These are phyloP conservation scores for Malassezia yamatoensis DNA, from an alignment of 1,284 basidiomycete species.

Conservation along the genomic window DNA sequence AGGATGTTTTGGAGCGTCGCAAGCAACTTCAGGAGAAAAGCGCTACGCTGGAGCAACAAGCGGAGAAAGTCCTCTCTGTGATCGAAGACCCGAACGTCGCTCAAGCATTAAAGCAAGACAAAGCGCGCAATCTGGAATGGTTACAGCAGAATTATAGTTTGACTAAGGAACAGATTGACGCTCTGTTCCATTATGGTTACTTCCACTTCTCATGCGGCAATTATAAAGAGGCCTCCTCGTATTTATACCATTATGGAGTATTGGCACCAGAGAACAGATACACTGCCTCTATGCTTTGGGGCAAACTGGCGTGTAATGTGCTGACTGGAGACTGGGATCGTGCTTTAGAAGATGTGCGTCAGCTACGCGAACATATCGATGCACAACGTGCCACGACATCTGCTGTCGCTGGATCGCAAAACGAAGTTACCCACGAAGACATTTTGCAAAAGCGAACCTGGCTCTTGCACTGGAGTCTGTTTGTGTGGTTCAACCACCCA, in stretches of 20 bases:
- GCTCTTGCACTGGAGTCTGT: conserved; percentile 95
- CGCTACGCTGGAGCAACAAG: conserved; percentile 73
- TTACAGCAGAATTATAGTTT: conserved; percentile 90
- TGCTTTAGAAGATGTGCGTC: conserved; percentile 84
- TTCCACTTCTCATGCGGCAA: conserved; percentile 96
- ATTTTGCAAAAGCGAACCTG: conserved; percentile 87
- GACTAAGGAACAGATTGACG: conserved; percentile 84
- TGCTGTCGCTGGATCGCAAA: not conserved
- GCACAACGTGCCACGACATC: conserved; percentile 24
- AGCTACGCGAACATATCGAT: conserved; percentile 82
- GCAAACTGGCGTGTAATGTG: conserved; percentile 91
- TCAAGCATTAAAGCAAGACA: conserved; percentile 72
- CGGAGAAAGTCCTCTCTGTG: conserved; percentile 82
- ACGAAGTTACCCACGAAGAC: conserved; percentile 51
- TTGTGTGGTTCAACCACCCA: conserved; percentile 95
- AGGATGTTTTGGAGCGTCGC: conserved; percentile 35
- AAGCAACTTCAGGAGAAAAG: conserved; percentile 70
- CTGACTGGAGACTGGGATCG: conserved; percentile 88
- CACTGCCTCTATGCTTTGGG: conserved; percentile 92
- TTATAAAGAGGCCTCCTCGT: conserved; percentile 90
- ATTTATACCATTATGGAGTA: conserved; percentile 95
- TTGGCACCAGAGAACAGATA: conserved; percentile 84
- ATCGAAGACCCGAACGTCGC: conserved; percentile 92
- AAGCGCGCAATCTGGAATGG: conserved; percentile 87
- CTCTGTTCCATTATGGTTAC: conserved; percentile 92